A percentile compares a stretch with the other conserved stretches of the same genome.
These are phyloP conservation scores for Fusarium piperis DNA, from an alignment of 2,329 filamentous ascomycete genomes.

Conservation along the genomic window DNA sequence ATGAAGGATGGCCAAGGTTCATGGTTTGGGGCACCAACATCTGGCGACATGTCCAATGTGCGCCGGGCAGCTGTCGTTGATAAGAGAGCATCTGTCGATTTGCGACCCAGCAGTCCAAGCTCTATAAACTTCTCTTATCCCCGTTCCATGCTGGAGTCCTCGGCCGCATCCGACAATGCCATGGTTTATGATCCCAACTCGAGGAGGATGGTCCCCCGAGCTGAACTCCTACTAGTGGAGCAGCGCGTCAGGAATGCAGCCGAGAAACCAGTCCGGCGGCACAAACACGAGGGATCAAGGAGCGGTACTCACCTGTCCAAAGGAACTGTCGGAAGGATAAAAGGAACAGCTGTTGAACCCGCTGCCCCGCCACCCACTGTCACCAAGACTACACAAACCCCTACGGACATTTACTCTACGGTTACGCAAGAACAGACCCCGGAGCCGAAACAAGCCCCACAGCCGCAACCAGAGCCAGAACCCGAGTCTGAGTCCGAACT, in stretches of 20 bases:
- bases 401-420: neutral
- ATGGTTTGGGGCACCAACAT: constrained; percentile 59
- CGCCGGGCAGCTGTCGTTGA: constrained; percentile 55
- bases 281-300: constrained; percentile 52
- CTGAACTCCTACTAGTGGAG: constrained; percentile 55
- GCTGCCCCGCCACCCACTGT: neutral
- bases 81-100: constrained; percentile 43
- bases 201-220: constrained; percentile 66
- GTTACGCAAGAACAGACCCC: neutral
- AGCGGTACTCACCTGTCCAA: constrained; percentile 59
- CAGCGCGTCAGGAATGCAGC: constrained; percentile 52
- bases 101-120: constrained; percentile 57
- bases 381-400: constrained; percentile 41
- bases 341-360: constrained; percentile 57
- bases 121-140: constrained; percentile 70
- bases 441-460: neutral
- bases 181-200: constrained; percentile 74
- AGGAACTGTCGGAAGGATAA: constrained; percentile 63
- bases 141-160: constrained; percentile 54
- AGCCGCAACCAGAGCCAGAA: constrained; percentile 1
- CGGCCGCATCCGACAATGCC: constrained; percentile 48
- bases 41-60: constrained; percentile 56
- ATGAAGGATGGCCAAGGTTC: constrained; percentile 54
- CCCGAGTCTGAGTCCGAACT: neutral
- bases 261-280: constrained; percentile 52